These are phyloP conservation scores for Lasiosphaeria hispida DNA, from an alignment of 495 filamentous ascomycete genomes.

Conservation along the genomic window DNA sequence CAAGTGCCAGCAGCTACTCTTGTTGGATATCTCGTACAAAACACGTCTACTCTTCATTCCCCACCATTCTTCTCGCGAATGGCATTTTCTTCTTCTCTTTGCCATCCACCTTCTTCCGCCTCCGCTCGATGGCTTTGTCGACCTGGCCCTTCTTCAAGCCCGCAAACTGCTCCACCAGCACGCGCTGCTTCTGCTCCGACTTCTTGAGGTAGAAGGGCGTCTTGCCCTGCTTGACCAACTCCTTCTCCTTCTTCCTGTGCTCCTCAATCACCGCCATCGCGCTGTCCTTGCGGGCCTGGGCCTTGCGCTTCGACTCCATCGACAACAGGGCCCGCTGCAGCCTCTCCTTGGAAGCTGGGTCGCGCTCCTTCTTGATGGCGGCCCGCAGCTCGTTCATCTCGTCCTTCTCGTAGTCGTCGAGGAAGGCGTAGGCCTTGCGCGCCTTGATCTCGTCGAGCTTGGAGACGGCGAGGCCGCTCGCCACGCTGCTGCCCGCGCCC, in stretches of 20 bases:
- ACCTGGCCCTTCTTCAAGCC: conserved; percentile 79
- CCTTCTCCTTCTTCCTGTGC: conserved; percentile 80
- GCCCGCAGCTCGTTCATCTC: conserved; percentile 73
- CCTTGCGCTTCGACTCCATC: conserved; percentile 66
- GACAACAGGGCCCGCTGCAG: conserved; percentile 65
- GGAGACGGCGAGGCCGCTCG: conserved; percentile 19
- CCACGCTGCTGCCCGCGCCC: conserved; percentile 50
- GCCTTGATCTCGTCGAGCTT: conserved; percentile 53
- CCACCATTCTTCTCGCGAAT: conserved; percentile 54
- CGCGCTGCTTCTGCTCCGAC: conserved; percentile 80
- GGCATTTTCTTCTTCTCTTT: conserved; percentile 84
- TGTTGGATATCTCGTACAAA: not conserved
- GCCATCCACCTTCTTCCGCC: conserved; percentile 76
- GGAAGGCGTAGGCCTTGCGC: conserved; percentile 74
- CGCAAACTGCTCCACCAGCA: conserved; percentile 73
- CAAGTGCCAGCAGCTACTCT: not conserved
- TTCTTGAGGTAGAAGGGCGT: conserved; percentile 91
- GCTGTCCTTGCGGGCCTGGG: conserved; percentile 63
- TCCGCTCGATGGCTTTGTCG: conserved; percentile 73
- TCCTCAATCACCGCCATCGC: conserved; percentile 62
- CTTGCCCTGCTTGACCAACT: conserved; percentile 81
- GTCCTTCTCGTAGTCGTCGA: conserved; percentile 75
- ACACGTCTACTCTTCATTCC: conserved; percentile 12
- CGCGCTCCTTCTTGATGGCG: conserved; percentile 64
- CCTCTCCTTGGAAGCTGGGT: conserved; percentile 57